These are phyloP conservation scores for Citrus unshiu DNA, from an alignment of 345 rosid species.

Conservation along the genomic window DNA sequence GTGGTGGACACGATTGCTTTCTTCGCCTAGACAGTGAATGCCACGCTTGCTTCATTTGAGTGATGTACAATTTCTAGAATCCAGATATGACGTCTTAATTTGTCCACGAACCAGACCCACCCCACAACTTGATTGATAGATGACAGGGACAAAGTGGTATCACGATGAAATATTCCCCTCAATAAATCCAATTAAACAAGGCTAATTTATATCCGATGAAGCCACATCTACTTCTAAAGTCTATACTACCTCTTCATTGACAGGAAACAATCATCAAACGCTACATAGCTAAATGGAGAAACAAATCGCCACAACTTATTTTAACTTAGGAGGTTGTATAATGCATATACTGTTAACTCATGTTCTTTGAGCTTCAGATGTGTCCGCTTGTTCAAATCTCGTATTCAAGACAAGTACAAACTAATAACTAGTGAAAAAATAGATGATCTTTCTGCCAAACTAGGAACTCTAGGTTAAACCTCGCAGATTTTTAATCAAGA, in stretches of 20 bases:
- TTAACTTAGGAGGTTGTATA: no score
- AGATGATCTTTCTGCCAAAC: not conserved
- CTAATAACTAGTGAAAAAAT: not conserved
- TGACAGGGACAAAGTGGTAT: conserved; percentile 29
- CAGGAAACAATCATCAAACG: conserved; percentile 12
- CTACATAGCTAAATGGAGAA: not conserved
- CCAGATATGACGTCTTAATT: conserved; percentile 26
- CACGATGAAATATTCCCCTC: conserved; percentile 41
- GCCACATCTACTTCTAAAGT: not conserved
- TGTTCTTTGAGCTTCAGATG: no score
- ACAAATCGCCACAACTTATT: not conserved
- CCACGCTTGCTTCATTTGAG: conserved; percentile 18
- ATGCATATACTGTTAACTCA: no score
- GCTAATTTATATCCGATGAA: conserved; percentile 16
- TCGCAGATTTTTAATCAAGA: not conserved
- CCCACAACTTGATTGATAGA: conserved; percentile 29
- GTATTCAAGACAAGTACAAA: not conserved
- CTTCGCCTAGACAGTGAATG: conserved; percentile 15
- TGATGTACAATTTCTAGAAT: conserved; percentile 29
- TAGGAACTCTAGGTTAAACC: not conserved
- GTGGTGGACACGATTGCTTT: conserved; percentile 20
- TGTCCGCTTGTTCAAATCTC: not conserved
- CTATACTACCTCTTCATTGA: not conserved
- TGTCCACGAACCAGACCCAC: conserved; percentile 9
- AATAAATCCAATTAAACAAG: conserved; percentile 24